phyloP scores from a whole-genome alignment of 371 early-diverging fungal species.

The Lichtheimia corymbifera region DNA sequence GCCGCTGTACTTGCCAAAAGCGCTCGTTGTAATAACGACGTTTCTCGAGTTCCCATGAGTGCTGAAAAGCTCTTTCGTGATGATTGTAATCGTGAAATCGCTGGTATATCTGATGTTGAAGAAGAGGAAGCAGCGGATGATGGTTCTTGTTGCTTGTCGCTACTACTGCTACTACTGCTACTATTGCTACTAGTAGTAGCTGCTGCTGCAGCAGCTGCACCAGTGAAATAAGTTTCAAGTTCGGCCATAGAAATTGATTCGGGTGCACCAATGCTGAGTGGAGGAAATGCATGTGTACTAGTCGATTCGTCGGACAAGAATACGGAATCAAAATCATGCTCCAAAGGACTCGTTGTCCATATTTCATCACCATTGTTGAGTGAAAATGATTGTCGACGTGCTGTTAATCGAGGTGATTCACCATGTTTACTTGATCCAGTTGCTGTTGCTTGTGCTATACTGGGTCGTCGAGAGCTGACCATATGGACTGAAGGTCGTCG shows the following conservation, averaged over 20 bases:
- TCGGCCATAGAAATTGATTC: conserved; percentile 51
- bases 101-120: neutral
- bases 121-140: conserved; percentile 9
- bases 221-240: conserved; percentile 42
- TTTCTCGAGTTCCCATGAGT: conserved; percentile 16
- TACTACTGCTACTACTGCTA: neutral
- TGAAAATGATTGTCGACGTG: conserved; percentile 17
- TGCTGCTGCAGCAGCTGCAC: neutral
- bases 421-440: neutral
- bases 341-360: conserved; percentile 41
- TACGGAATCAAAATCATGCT: conserved; percentile 45
- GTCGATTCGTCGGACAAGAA: conserved; percentile 34
- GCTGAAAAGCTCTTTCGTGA: conserved; percentile 21
- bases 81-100: conserved; percentile 1
- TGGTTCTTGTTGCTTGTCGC: conserved; percentile 1
- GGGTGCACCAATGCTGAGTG: conserved; percentile 44
- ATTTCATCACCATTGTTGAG: conserved; percentile 38
- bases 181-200: neutral
- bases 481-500: conserved; percentile 13
- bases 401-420: conserved; percentile 11
- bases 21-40: conserved; percentile 37
- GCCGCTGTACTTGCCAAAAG: conserved; percentile 20
- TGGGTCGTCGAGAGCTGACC: conserved; percentile 14
- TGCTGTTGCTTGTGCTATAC: conserved; percentile 16
- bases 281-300: conserved; percentile 18